A percentile compares a stretch with the other conserved stretches of the same genome.
Evolutionary conservation across 108 stramenopile species (phyloP).

Genomic region (Cylindrotheca fusiformis): DNA sequence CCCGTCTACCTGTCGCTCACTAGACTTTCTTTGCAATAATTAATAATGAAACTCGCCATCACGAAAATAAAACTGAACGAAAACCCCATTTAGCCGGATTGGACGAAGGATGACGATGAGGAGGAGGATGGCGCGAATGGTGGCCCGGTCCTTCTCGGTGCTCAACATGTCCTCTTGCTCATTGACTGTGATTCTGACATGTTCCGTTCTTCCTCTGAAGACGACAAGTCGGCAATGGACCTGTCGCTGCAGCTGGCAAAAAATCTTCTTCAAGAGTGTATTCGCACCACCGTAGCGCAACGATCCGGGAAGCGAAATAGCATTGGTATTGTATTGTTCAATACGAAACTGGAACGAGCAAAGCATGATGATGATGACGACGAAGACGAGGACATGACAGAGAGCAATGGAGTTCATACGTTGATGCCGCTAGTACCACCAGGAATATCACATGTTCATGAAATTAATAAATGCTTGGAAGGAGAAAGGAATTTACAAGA

Average conservation of each 20-base stretch:
- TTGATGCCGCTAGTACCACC: conserved; percentile 58
- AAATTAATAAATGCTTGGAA: conserved; percentile 17
- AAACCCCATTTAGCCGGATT: background rate
- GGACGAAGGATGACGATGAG: background rate
- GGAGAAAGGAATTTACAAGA: conserved; percentile 37
- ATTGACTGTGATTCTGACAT: background rate
- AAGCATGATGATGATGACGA: conserved; percentile 7
- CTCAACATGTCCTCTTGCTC: background rate
- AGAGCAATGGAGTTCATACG: conserved; percentile 43
- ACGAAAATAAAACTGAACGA: background rate
- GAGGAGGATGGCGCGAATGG: background rate
- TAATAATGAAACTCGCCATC: background rate
- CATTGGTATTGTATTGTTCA: background rate
- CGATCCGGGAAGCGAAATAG: background rate
- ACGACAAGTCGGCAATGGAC: background rate
- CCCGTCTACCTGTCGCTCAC: background rate
- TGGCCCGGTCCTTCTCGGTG: background rate
- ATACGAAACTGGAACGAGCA: background rate
- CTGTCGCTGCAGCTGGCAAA: background rate
- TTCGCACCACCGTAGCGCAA: background rate
- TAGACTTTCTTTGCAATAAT: background rate
- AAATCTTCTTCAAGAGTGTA: background rate
- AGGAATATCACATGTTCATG: conserved; percentile 42
- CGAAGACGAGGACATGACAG: conserved; percentile 26
- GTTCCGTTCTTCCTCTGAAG: background rate